Evolutionary conservation across 257 asterid species (phyloP), one percentile per base, ranked within the genome.

Genomic region (Penstemon davidsonii): DNA sequence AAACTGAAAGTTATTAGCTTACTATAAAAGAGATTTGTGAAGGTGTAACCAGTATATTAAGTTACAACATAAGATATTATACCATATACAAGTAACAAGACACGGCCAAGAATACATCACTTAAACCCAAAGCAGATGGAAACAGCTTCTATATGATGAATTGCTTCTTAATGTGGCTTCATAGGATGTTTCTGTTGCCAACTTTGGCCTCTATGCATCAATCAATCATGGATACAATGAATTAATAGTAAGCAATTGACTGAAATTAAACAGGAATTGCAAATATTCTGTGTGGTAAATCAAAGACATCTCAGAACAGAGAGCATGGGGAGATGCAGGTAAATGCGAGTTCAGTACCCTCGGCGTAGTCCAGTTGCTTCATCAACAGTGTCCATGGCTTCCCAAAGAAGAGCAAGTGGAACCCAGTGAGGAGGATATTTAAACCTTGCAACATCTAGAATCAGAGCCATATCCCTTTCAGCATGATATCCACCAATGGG

Each of bases 381-480:
- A 70, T 94, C 99, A 45, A 88, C 75, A 66, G 99, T 88, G 77
- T 83, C 73, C 97, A 94, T 94, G 62, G 99, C 99, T 79, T 94
- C 89, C 99, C 99, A 94, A 51, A 94, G 96, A 75, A 94, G 96
- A 53, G 78, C 60, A 40, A 94, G 90, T 65, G 99, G 97, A 79
- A 94, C 96, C 99, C 99, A 94, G 60, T 94, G 99, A 70, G 99
- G 99, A 59, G 99, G 99, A 80, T 94, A 94, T 80, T 94, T 94
- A 66, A 94, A 94, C 82, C 99, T 87, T 51, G 99, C 99, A 78
- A 91, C 97, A 76, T 94, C 99, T 73, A 94, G 86, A 81, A 94
- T 91, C 83, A 94, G 75, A n/a, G 93, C 99, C 99, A 94, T 94
- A 76, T 94, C 99, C 60, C 70, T 86, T 75, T 83, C 95, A 61